Evolutionary conservation across 2,329 filamentous ascomycete species (phyloP), one percentile per base, ranked within the genome.

Genomic region (Colletotrichum trifolii): DNA sequence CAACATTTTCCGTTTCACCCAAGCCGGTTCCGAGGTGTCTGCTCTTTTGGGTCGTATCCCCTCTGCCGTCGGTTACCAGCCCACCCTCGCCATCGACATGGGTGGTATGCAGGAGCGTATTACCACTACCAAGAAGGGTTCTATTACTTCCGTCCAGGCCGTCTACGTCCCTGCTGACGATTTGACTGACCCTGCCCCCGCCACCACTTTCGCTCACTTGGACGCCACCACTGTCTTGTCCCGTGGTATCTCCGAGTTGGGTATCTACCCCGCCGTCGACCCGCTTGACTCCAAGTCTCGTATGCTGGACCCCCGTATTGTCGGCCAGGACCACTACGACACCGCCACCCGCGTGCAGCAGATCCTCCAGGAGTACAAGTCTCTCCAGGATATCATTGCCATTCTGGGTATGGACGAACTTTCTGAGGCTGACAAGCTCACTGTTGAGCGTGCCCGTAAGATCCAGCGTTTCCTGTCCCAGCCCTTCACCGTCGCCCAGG

Each of bases 361-460:
- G 87, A 98, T 97, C 85, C 91, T 99, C 81, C 96, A 99, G 87
- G 96, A 98, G 89, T 99, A 99, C 92, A 98, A 98, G 92, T 98
- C 95, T 71, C 93, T 99, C 73, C 96, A 99, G 87, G 96, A 99
- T 87, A 99, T 99, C 90, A 97, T 97, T 88, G 96, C 96, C 84
- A 99, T 99, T 94, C 85, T 98, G 81, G 95, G 95, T 91, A 98
- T 99, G 96, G 96, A 99, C 84, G 96, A 99, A 83, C 86, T 99
- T 85, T 98, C 96, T 71, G 96, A 98, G 88, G 92, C 92, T 76
- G 96, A 99, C 84, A 97, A 99, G 91, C 90, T 99, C 77, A 98
- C 96, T 75, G 96, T 99, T 88, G 96, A 99, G 91, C 96, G 96
- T 90, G 96, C 96, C 83, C 95, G 96, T 88, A 98, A 98, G 90